Percentiles rank a stretch among this genome's conserved stretches.
Conservation (phyloP, 228 moss, liverwort and hornwort genomes). For the Sphagnum magellanicum region DNA sequence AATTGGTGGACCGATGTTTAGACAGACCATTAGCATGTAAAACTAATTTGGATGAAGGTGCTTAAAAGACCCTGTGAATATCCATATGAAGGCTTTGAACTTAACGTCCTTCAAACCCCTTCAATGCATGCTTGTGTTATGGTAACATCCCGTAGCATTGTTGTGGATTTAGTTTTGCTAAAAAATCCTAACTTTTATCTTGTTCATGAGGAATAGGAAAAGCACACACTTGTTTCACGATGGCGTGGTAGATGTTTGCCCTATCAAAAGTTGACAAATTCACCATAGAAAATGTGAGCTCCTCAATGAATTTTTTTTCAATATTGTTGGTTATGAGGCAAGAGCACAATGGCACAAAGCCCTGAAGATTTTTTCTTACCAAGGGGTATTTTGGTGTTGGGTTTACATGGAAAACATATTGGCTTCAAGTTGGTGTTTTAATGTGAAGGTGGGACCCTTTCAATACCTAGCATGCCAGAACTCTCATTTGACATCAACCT, state of each 20-base stretch:
- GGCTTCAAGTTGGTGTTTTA: no score
- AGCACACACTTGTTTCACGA: slow-evolving; percentile 43
- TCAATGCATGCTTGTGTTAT: neutral
- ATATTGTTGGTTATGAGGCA: neutral
- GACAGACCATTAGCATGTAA: neutral
- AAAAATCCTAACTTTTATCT: neutral
- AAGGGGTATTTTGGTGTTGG: no score
- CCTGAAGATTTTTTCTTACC: no score
- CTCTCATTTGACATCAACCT: no score
- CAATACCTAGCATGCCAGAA: no score
- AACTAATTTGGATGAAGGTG: no score
- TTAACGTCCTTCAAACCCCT: no score
- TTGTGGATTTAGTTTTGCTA: neutral
- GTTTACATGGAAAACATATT: no score
- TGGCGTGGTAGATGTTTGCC: slow-evolving; percentile 59
- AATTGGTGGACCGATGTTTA: neutral
- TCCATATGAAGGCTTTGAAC: no score
- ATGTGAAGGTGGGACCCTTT: no score
- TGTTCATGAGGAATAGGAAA: slow-evolving; percentile 18
- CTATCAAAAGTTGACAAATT: slow-evolving; percentile 42
- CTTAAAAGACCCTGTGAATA: neutral
- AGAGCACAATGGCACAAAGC: neutral
- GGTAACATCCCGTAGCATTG: neutral
- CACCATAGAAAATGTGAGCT: slow-evolving; percentile 57
- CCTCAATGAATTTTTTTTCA: neutral